Base-by-base conservation (phyloP, 805 yeast genomes). In the Candida yuanshanica region DNA sequence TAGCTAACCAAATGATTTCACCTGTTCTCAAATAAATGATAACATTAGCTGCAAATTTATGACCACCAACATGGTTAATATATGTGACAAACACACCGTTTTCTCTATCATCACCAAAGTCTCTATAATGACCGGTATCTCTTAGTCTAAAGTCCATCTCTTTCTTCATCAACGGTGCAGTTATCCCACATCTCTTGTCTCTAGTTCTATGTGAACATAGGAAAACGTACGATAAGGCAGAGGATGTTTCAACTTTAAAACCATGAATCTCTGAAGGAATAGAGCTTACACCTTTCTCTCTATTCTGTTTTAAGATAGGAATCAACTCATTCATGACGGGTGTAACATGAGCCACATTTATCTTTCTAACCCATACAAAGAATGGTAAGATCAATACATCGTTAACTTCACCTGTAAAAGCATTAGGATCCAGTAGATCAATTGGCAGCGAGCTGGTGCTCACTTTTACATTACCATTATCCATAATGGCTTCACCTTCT, bases 11-110 rank as follows among this genome's bases (percentile, higher is more conserved):
- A 22, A 89, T 75, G 43, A 81, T 79, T 49, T 85, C 84, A 6
- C 93, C 95, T 10, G 75, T 53, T 48, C 73, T 79, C 48, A 79
- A 64, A 57, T 88, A 89, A 13, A 91, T 75, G 38, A 88, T 71
- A 4, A 87, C 84, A 59, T 91, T 91, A 2, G 97, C 97, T 1
- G 93, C 88, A 62, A 70, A 93, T 61, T 93, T 93, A 64, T 91
- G 99, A 5, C 98, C 98, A 7, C 99, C 99, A 21, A 91, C 84
- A 60, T 91, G 99, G 55, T 86, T 89, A 23, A 84, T 74, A 51
- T 60, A 89, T 2, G 74, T 68, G 2, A 89, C 87, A 6, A 68
- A 65, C 1, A 83, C 86, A 7, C 97, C 98, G 24, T 72, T 80
- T 0, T 85, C 79, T 41, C 89, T 72, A 37, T 69, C 72, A 59